Conservation (phyloP, 805 yeast genomes). For the Citeromyces matritensis region DNA sequence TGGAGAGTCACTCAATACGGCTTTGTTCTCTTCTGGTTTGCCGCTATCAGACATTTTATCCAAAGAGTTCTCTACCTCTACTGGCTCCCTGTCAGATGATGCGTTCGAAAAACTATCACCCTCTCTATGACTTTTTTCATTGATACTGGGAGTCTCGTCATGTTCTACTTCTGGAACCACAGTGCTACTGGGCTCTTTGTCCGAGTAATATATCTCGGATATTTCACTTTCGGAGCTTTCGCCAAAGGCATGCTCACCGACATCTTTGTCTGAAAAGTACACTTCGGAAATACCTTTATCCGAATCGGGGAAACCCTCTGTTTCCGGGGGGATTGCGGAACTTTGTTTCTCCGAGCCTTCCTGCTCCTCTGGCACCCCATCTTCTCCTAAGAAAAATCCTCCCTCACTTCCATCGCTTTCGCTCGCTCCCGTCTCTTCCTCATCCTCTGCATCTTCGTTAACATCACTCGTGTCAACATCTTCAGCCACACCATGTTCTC, state of each 20-base stretch:
- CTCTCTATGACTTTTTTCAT: background rate
- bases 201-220: too few species aligned
- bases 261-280: background rate
- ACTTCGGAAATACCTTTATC: background rate
- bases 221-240: too few species aligned
- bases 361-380: conserved; percentile 2
- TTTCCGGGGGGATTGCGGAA: background rate
- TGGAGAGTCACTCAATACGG: too few species aligned
- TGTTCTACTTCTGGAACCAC: too few species aligned
- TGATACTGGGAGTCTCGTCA: too few species aligned
- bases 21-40: background rate
- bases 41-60: background rate
- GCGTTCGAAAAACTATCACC: conserved; percentile 1
- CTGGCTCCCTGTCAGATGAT: conserved; percentile 1
- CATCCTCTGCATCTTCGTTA: conserved; percentile 1
- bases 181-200: too few species aligned
- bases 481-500: conserved; percentile 28
- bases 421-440: conserved; percentile 1
- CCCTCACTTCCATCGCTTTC: conserved; percentile 3
- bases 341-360: conserved; percentile 1
- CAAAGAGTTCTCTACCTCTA: background rate
- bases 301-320: background rate
- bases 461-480: conserved; percentile 6
- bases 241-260: background rate
- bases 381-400: conserved; percentile 3